These are phyloP conservation scores for Yamadazyma olivae DNA, from an alignment of 805 yeast genomes.

Conservation along the genomic window DNA sequence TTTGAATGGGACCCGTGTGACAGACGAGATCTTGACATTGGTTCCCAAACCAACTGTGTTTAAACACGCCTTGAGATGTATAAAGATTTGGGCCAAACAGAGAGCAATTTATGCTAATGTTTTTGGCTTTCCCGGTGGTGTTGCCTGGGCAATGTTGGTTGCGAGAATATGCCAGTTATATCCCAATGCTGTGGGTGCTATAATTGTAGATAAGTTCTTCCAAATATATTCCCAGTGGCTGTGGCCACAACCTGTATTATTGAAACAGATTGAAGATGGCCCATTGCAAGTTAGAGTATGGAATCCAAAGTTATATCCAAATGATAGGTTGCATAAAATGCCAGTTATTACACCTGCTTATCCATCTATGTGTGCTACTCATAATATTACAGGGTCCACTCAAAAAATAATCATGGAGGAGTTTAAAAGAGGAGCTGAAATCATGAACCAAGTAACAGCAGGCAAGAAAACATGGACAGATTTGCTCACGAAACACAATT, in stretches of 20 bases:
- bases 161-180: conserved; percentile 95
- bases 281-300: conserved; percentile 94
- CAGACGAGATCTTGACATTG: conserved; percentile 84
- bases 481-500: conserved; percentile 74
- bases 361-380: conserved; percentile 99
- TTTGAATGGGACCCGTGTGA: conserved; percentile 93
- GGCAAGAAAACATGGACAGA: conserved; percentile 73
- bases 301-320: conserved; percentile 91
- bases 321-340: conserved; percentile 89
- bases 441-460: conserved; percentile 63
- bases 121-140: conserved; percentile 98
- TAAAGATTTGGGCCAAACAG: conserved; percentile 95
- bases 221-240: conserved; percentile 84
- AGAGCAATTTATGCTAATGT: conserved; percentile 93
- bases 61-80: conserved; percentile 87
- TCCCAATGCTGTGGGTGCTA: conserved; percentile 94
- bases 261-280: conserved; percentile 94
- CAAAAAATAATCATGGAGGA: conserved; percentile 80
- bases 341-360: conserved; percentile 98
- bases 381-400: conserved; percentile 87
- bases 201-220: conserved; percentile 86
- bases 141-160: conserved; percentile 99
- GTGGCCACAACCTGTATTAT: conserved; percentile 97
- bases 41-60: conserved; percentile 94
- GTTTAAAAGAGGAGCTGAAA: conserved; percentile 67